Percentiles rank a stretch among this genome's conserved stretches.
phyloP scores from a whole-genome alignment of 108 stramenopile species.

The Cyclotella cryptica region DNA sequence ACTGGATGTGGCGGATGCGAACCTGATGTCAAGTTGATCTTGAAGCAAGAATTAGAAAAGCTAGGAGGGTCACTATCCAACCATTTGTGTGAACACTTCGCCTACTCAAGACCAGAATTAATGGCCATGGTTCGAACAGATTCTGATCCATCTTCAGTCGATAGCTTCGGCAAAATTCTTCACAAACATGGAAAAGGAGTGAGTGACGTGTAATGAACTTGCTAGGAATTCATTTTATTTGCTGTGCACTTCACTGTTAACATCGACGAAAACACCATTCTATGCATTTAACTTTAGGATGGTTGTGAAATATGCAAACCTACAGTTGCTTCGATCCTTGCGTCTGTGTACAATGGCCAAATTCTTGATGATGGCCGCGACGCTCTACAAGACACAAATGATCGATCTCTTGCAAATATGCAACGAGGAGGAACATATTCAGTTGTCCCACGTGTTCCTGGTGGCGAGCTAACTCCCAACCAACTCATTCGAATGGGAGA shows the following conservation, averaged over 20 bases:
- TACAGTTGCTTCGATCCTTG: constrained; percentile 84
- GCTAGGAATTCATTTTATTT: too few relatives aligned
- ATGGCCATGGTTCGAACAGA: constrained; percentile 86
- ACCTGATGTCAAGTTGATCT: constrained; percentile 82
- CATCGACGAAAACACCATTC: neutral
- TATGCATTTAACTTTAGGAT: constrained; percentile 36
- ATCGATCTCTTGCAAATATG: constrained; percentile 93
- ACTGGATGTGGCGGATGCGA: constrained; percentile 96
- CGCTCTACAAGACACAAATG: constrained; percentile 92
- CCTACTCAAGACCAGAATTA: constrained; percentile 87
- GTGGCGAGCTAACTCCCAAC: constrained; percentile 90
- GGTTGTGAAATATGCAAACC: constrained; percentile 96
- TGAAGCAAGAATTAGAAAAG: constrained; percentile 77
- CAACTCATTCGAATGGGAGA: constrained; percentile 89
- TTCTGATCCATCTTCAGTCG: constrained; percentile 65
- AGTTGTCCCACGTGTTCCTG: constrained; percentile 92
- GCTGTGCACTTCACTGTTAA: neutral
- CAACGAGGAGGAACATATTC: constrained; percentile 95
- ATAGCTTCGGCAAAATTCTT: constrained; percentile 88
- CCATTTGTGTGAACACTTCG: constrained; percentile 91
- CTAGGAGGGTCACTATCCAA: constrained; percentile 87
- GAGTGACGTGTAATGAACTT: constrained; percentile 17
- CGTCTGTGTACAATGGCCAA: constrained; percentile 85
- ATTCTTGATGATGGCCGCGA: constrained; percentile 79
- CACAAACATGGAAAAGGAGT: constrained; percentile 82